Evolutionary conservation across 2,329 filamentous ascomycete genomes (phyloP), one percentile per base, ranked within the genome.

Genomic region (Cordyceps tenuipes): DNA sequence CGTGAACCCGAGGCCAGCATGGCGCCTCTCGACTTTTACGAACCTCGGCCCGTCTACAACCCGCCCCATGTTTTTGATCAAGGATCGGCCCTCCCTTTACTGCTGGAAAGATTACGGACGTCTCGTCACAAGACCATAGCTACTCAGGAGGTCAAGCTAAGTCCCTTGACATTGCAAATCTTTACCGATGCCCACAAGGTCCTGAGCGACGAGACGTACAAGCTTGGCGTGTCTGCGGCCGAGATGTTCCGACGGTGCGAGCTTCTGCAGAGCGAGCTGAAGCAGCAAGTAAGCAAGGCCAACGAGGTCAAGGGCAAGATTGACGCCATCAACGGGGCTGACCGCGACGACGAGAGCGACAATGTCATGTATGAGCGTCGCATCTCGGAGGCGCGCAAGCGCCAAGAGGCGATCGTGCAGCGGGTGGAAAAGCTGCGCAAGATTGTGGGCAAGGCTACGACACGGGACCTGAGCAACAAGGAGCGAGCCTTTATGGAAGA

Each of bases 181-280:
- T 82, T 93, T 64, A 88, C 87, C 31, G 84, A 89, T 62, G 84
- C 85, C 0, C 89, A 93, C 70, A 85, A 87, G 68, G 76, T 89
- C 5, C 77, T 92, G 6, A 84, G 84, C 63, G 80, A 82, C 10
- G 88, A 92, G 71, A 90, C 87, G 0, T 79, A 87, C 65, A 79
- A 78, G 12, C 78, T 92, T 12, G 87, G 88, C 17, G 75, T 82
- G 48, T 88, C 87, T 1, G 88, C 87, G 0, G 83, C 88, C 1
- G 87, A 91, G 66, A 76, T 92, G 6, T 92, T 91, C 73, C 79
- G 85, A 29, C 81, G 85, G 59, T 90, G 88, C 63, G 82, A 88
- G 65, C 79, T 84, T 50, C 77, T 92, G 29, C 85, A 87, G 66
- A 76, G 78, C 19, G 88, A 91, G 68, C 78, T 91, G 47, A 78